Percentiles rank a stretch among this genome's conserved stretches.
Conservation (phyloP, 768 basidiomycete genomes). For the Ramaria sp. region DNA sequence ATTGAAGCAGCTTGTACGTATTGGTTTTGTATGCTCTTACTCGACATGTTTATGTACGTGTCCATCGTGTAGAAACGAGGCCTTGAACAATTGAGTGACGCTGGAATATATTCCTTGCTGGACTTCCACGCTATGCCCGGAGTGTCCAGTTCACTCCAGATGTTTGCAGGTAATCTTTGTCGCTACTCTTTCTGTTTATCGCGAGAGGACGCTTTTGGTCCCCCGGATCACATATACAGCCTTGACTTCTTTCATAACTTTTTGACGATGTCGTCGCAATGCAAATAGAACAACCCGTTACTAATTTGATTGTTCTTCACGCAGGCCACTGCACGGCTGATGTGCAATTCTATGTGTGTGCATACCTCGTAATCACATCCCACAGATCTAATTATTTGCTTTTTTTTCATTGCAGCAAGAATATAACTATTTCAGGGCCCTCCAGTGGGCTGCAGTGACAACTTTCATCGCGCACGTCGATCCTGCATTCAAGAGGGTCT, state of each 20-base stretch:
- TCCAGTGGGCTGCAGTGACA: conserved; percentile 78
- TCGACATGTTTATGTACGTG: neutral
- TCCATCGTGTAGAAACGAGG: conserved; percentile 45
- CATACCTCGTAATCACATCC: too few species aligned
- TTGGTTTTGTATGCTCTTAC: neutral
- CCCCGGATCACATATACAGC: too few species aligned
- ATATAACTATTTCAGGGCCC: conserved; percentile 64
- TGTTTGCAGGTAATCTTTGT: conserved; percentile 47
- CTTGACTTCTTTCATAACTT: too few species aligned
- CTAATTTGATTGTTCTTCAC: neutral
- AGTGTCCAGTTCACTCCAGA: conserved; percentile 46
- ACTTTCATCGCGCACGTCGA: conserved; percentile 61
- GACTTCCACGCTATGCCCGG: conserved; percentile 67
- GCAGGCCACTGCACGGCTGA: conserved; percentile 40
- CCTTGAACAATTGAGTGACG: conserved; percentile 42
- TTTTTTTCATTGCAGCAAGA: conserved; percentile 35
- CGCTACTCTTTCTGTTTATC: neutral
- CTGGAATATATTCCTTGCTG: conserved; percentile 57
- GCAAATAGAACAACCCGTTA: too few species aligned
- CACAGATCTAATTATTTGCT: neutral
- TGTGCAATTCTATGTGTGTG: conserved; percentile 62
- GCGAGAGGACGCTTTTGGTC: too few species aligned
- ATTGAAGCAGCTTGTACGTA: conserved; percentile 45
- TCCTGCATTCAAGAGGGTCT: conserved; percentile 50
- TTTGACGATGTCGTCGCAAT: too few species aligned